phyloP scores from a whole-genome alignment of 2,329 filamentous ascomycete species.

The Sclerotinia trifoliorum region DNA sequence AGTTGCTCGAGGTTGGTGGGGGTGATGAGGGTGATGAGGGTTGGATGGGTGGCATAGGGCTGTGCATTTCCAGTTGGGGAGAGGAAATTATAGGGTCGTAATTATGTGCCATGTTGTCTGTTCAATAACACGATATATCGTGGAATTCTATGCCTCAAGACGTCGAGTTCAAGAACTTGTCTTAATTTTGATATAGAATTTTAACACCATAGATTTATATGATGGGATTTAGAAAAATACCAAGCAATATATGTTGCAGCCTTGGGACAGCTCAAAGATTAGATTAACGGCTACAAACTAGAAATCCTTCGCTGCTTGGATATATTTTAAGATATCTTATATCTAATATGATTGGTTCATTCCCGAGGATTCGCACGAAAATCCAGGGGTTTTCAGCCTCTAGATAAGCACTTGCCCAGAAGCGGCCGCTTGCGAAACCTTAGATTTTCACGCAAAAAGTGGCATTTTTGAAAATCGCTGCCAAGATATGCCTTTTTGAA shows the following conservation, averaged over 20 bases:
- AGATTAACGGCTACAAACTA: neutral
- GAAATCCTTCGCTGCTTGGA: neutral
- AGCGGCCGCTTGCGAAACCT: neutral
- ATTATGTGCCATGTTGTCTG: neutral
- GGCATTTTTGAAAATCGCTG: neutral
- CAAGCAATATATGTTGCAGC: neutral
- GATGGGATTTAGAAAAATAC: neutral
- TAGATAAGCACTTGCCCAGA: neutral
- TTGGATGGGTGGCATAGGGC: neutral
- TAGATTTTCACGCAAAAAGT: neutral
- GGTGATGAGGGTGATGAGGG: neutral
- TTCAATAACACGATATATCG: neutral
- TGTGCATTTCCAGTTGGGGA: neutral
- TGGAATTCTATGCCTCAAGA: neutral
- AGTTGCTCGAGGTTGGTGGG: neutral
- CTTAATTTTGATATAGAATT: neutral
- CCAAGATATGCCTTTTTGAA: neutral
- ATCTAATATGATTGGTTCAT: neutral
- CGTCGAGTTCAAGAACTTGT: neutral
- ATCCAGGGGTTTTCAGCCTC: neutral
- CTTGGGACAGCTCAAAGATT: neutral
- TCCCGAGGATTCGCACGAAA: neutral
- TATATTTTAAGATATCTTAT: neutral
- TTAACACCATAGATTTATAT: neutral
- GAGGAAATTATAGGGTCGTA: slow-evolving; percentile 2